phyloP scores from a whole-genome alignment of 176 grass and related monocot genomes.

The Rhipidocladum racemiflorum region DNA sequence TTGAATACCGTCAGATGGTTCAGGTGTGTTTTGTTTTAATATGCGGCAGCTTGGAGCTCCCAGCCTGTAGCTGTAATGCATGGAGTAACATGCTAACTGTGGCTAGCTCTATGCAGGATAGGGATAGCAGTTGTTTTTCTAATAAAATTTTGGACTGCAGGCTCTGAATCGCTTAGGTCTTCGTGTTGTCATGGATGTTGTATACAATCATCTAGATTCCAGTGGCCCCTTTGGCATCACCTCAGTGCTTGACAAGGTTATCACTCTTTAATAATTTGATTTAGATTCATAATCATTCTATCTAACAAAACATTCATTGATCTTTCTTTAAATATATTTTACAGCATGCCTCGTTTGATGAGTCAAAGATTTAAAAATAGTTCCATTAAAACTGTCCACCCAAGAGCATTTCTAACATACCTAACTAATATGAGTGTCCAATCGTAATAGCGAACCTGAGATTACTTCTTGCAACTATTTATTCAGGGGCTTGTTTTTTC shows the following conservation, averaged over 20 bases:
- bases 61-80: background rate
- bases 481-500: background rate
- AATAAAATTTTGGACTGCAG: constrained; percentile 47
- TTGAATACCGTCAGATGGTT: constrained; percentile 86
- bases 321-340: constrained; percentile 2
- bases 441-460: background rate
- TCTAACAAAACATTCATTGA: background rate
- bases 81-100: background rate
- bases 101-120: constrained; percentile 7
- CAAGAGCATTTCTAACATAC: background rate
- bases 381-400: background rate
- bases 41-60: background rate
- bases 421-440: background rate
- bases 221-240: constrained; percentile 60
- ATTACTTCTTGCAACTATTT: background rate
- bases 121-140: constrained; percentile 25
- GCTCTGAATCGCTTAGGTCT: constrained; percentile 71
- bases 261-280: constrained; percentile 12
- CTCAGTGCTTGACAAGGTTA: constrained; percentile 93
- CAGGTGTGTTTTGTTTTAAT: constrained; percentile 53
- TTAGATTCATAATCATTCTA: background rate
- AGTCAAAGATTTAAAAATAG: no score
- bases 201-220: constrained; percentile 88
- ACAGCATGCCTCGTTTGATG: background rate
- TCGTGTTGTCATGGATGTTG: constrained; percentile 82